A percentile compares a stretch with the other conserved stretches of the same genome.
Evolutionary conservation across 306 rosid species (phyloP).

Genomic region (Fragaria ananassa): DNA sequence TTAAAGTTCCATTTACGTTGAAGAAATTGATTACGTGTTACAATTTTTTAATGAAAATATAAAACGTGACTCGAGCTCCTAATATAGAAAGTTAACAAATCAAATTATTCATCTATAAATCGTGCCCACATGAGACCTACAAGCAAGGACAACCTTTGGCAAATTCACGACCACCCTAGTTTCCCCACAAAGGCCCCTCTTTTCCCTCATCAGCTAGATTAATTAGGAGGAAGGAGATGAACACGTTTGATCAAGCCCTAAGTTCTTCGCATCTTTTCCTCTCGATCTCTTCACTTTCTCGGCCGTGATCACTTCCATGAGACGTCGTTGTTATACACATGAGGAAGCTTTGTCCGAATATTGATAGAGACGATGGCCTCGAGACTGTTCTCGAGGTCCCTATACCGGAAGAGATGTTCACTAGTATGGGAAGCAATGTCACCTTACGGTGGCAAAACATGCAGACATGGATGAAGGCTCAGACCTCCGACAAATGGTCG

Average conservation of each 20-base stretch:
- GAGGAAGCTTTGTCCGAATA: conserved; percentile 89
- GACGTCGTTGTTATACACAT: conserved; percentile 25
- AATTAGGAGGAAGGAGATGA: conserved; percentile 14
- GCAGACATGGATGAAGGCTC: conserved; percentile 89
- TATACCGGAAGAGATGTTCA: conserved; percentile 87
- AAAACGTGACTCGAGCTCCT: too few relatives aligned
- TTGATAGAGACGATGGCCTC: conserved; percentile 77
- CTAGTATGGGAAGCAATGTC: conserved; percentile 71
- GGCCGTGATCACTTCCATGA: conserved; percentile 4
- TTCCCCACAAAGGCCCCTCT: conserved; percentile 24
- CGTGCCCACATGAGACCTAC: conserved; percentile 46
- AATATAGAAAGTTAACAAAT: too few relatives aligned
- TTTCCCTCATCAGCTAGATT: conserved; percentile 28
- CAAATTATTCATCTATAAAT: conserved; percentile 1
- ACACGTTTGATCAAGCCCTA: conserved; percentile 22
- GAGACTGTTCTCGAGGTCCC: conserved; percentile 94
- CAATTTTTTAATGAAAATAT: too few relatives aligned
- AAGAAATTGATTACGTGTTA: too few relatives aligned
- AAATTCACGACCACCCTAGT: conserved; percentile 16
- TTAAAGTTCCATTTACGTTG: too few relatives aligned
- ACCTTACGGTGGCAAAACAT: conserved; percentile 70
- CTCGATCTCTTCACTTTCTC: neutral
- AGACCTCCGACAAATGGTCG: conserved; percentile 65
- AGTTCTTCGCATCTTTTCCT: conserved; percentile 17
- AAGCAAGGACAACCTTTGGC: conserved; percentile 60